Evolutionary conservation across 2,329 filamentous ascomycete species (phyloP).

Genomic region (Stylonectria norvegica): DNA sequence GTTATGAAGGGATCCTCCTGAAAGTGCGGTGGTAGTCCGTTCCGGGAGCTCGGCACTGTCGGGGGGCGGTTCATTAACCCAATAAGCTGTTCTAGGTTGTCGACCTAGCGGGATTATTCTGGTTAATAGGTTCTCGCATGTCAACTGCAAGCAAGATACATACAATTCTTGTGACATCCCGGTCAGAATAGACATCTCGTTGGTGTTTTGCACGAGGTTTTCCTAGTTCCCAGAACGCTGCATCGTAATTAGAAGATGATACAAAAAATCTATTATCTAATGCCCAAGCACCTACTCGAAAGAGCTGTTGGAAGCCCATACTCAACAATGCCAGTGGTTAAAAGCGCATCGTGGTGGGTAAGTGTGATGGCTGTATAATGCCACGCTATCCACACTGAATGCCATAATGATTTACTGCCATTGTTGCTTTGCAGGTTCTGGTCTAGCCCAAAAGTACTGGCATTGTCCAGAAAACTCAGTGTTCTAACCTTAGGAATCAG

Average conservation of each 20-base stretch:
- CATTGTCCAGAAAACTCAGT: conserved; percentile 3
- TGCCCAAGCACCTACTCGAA: conserved; percentile 1
- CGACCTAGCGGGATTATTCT: conserved; percentile 1
- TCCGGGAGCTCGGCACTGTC: not conserved
- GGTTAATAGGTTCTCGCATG: not conserved
- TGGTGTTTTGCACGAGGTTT: conserved; percentile 10
- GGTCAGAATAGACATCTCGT: conserved; percentile 8
- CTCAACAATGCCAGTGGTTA: conserved; percentile 11
- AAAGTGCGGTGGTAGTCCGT: not conserved
- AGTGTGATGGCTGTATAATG: conserved; percentile 11
- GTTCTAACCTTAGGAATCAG: conserved; percentile 9
- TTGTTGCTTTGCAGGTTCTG: not conserved
- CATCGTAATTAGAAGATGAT: not conserved
- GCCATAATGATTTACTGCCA: conserved; percentile 7
- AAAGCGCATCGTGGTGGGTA: conserved; percentile 10
- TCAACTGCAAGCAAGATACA: not conserved
- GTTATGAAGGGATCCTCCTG: conserved; percentile 11
- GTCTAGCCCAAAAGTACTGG: conserved; percentile 3
- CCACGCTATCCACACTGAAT: conserved; percentile 11
- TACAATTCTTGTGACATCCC: conserved; percentile 10
- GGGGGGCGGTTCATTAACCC: conserved; percentile 5
- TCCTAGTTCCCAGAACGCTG: conserved; percentile 10
- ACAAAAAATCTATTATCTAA: not conserved
- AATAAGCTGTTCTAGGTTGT: conserved; percentile 9
- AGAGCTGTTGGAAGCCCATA: conserved; percentile 6